Evolutionary conservation across 2,329 filamentous ascomycete genomes (phyloP).

Genomic region (Fusarium sp.): DNA sequence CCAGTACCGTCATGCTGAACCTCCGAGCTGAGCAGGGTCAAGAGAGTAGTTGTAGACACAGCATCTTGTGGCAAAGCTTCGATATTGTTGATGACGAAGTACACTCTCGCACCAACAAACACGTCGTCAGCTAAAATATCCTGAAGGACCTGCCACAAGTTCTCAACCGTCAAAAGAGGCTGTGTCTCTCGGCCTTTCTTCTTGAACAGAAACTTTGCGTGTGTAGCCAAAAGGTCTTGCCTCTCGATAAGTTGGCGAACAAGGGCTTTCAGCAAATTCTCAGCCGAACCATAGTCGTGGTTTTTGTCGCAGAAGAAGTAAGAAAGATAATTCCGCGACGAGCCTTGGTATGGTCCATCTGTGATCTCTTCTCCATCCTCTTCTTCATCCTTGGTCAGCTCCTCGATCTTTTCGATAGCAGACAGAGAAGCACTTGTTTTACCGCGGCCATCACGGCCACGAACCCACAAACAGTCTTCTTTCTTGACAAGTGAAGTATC

Average conservation of each 20-base stretch:
- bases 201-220: slow-evolving; percentile 52
- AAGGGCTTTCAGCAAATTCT: slow-evolving; percentile 57
- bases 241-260: slow-evolving; percentile 54
- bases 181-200: slow-evolving; percentile 35
- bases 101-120: slow-evolving; percentile 44
- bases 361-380: slow-evolving; percentile 48
- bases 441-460: slow-evolving; percentile 57
- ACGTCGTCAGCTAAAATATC: slow-evolving; percentile 55
- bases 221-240: slow-evolving; percentile 50
- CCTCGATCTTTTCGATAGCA: slow-evolving; percentile 53
- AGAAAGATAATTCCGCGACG: slow-evolving; percentile 48
- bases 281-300: slow-evolving; percentile 54
- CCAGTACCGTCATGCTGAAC: slow-evolving; percentile 11
- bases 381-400: slow-evolving; percentile 42
- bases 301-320: slow-evolving; percentile 59
- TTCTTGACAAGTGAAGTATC: background rate
- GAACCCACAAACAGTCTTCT: slow-evolving; percentile 55
- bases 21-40: slow-evolving; percentile 14
- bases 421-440: slow-evolving; percentile 58
- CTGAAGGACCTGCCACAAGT: slow-evolving; percentile 56
- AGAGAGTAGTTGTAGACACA: slow-evolving; percentile 22
- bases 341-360: background rate
- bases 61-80: slow-evolving; percentile 53
- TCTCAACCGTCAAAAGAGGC: slow-evolving; percentile 30
- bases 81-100: slow-evolving; percentile 58